Evolutionary conservation across 768 basidiomycete genomes (phyloP).

Genomic region (Boletellus emodensis): DNA sequence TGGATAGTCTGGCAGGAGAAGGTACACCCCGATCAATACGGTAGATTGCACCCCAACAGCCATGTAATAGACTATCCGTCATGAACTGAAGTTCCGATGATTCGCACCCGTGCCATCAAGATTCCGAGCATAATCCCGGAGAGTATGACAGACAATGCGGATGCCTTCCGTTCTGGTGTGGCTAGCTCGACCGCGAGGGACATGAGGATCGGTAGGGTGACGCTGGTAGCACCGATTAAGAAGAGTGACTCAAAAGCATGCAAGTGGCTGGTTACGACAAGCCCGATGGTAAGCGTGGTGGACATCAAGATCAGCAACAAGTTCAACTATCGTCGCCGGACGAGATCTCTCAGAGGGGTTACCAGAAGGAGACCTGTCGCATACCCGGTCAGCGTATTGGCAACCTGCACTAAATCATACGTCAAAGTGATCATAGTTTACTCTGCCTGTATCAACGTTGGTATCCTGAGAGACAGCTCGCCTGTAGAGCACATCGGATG

Average conservation of each 20-base stretch:
- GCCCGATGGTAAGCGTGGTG: conserved; percentile 61
- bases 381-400: conserved; percentile 43
- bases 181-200: conserved; percentile 80
- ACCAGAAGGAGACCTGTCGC: conserved; percentile 70
- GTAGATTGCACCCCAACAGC: conserved; percentile 65
- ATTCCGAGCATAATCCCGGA: conserved; percentile 66
- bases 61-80: conserved; percentile 76
- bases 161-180: conserved; percentile 64
- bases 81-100: conserved; percentile 68
- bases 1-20: conserved; percentile 79
- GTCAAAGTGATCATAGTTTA: conserved; percentile 51
- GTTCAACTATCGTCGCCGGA: conserved; percentile 69
- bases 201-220: conserved; percentile 71
- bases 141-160: conserved; percentile 71
- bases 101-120: conserved; percentile 62
- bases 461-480: conserved; percentile 61
- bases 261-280: conserved; percentile 58
- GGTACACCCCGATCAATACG: conserved; percentile 57
- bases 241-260: conserved; percentile 65
- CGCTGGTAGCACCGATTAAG: conserved; percentile 64
- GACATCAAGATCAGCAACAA: conserved; percentile 54
- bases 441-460: conserved; percentile 68
- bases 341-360: conserved; percentile 79
- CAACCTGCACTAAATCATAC: conserved; percentile 22
- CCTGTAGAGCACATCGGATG: conserved; percentile 29